Base-by-base conservation (phyloP, 208 protist species). In the Blechomonas ayalai region DNA sequence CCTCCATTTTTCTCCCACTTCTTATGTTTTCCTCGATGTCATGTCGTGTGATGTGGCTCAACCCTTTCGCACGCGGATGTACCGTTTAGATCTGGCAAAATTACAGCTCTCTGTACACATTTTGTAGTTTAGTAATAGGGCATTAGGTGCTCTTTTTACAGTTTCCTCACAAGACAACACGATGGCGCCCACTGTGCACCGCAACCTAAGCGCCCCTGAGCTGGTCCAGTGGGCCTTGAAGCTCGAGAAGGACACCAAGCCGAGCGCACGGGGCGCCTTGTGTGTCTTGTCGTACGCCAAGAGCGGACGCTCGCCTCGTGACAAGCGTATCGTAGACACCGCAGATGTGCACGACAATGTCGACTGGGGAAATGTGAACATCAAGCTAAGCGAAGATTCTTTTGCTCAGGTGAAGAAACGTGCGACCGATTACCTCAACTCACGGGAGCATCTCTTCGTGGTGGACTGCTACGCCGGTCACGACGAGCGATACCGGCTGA, bases 351-450 rank as follows among this genome's bases (percentile, higher is more conserved):
- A 31, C 40, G 35, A 74, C 10, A 78, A 92, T 50, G 78, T 98
- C 27, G 96, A 96, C 82, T 98, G 95, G 92, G 96, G 95, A 22
- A 64, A 56, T 27, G 90, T 97, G 7, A 98, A 98, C 70, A 95
- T 97, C 27, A 65, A 70, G 61, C 41, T 97, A 23, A 70, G 66
- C 25, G 75, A 94, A 59, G 57, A 95, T 8, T 76, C 75, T 13
- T 98, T 98, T 51, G 86, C 77, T 50, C 93, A 93, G 41, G 87
- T 91, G 61, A 77, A 89, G 56, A 88, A 89, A 65, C 61, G 85
- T 37, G 93, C 94, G 20, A 64, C 39, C n/a, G 93, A 97, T 41
- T 97, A 93, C 64, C 67, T 98, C 13, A 88, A 97, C 57, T 90
- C 85, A 6, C 56, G 73, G 32, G 71, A 95, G 37, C 66, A 90